phyloP scores from a whole-genome alignment of 306 rosid species.

The Vachellia collinsii region DNA sequence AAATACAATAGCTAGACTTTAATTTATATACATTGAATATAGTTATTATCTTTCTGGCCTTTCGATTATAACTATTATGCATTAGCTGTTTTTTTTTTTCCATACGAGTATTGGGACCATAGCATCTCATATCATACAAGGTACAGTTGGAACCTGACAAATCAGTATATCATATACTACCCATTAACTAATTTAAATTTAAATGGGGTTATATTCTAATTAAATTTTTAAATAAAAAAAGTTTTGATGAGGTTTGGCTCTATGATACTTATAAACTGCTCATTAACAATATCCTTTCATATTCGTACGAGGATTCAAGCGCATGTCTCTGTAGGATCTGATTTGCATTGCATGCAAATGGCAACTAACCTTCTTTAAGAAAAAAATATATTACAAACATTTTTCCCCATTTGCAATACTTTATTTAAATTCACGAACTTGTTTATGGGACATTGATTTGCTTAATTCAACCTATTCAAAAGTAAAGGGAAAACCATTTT shows the following conservation, averaged over 20 bases:
- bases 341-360: too few species aligned
- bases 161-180: not conserved
- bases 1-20: too few species aligned
- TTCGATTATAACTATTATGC: not conserved
- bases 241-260: too few species aligned
- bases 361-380: too few species aligned
- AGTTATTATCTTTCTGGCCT: too few species aligned
- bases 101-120: not conserved
- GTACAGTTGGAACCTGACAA: not conserved
- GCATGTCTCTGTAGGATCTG: too few species aligned
- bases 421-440: not conserved
- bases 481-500: too few species aligned
- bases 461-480: not conserved
- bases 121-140: not conserved
- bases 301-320: too few species aligned
- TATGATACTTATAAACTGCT: too few species aligned
- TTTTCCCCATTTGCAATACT: not conserved
- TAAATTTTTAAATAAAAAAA: not conserved
- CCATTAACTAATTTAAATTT: not conserved
- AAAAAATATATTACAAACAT: too few species aligned
- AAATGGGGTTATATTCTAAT: not conserved
- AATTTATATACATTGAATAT: too few species aligned
- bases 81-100: not conserved
- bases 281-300: too few species aligned
- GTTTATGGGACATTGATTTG: not conserved